These are phyloP conservation scores for Mucuna pruriens DNA, from an alignment of 306 rosid genomes.

Conservation along the genomic window DNA sequence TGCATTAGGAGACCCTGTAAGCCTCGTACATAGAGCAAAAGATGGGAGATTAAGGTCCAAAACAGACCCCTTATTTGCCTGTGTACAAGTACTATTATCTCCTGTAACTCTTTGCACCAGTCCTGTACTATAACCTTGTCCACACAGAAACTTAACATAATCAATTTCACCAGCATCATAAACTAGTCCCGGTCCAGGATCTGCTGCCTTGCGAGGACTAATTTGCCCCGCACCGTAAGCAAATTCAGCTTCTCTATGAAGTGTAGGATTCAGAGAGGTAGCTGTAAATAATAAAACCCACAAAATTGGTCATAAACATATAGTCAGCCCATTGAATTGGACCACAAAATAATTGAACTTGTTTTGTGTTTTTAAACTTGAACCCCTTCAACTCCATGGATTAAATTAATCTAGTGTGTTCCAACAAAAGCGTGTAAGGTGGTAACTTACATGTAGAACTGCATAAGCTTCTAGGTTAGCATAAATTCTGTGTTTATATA, in stretches of 20 bases:
- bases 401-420: too few relatives aligned
- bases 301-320: neutral
- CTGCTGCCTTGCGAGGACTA: neutral
- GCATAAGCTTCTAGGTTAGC: too few relatives aligned
- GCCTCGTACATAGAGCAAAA: neutral
- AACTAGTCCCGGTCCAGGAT: neutral
- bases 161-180: neutral
- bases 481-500: too few relatives aligned
- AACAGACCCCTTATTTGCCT: neutral
- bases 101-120: neutral
- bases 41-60: neutral
- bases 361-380: too few relatives aligned
- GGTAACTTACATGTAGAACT: too few relatives aligned
- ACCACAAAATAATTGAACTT: too few relatives aligned
- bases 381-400: too few relatives aligned
- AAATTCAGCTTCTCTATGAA: neutral
- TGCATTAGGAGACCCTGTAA: neutral
- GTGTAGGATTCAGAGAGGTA: neutral
- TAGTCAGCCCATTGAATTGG: too few relatives aligned
- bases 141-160: neutral
- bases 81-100: neutral
- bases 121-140: neutral
- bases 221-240: conserved; percentile 1
- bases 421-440: too few relatives aligned
- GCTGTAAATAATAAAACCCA: neutral